These are phyloP conservation scores for Populus euphratica DNA, from an alignment of 345 rosid species.

Conservation along the genomic window DNA sequence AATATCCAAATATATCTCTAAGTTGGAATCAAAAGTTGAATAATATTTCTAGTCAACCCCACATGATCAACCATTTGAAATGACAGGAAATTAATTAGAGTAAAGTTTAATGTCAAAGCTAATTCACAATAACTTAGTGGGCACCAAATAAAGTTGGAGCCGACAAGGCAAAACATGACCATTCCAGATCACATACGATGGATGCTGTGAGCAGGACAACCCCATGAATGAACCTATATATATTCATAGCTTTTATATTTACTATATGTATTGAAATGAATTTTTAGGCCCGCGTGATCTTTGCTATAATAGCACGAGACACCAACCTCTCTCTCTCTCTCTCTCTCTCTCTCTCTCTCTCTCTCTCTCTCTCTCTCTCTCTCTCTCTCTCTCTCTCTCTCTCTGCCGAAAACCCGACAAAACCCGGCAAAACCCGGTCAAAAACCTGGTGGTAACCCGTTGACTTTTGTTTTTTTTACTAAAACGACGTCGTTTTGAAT, in stretches of 20 bases:
- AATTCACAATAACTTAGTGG: not conserved
- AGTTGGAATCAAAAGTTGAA: not conserved
- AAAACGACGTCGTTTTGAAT: too few relatives aligned
- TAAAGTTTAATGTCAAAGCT: not conserved
- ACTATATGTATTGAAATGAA: too few relatives aligned
- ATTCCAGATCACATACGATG: not conserved
- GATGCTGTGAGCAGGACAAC: too few relatives aligned
- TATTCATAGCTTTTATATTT: not conserved
- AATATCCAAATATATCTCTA: not conserved
- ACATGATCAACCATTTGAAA: not conserved
- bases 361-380: too few relatives aligned
- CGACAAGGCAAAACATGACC: not conserved
- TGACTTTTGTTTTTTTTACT: too few relatives aligned
- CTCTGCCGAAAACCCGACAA: too few relatives aligned
- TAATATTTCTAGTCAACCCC: constrained; percentile 7
- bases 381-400: too few relatives aligned
- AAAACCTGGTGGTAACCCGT: too few relatives aligned
- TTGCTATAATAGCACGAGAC: not conserved
- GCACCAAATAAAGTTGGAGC: not conserved
- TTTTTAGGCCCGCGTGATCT: not conserved
- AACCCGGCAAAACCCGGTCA: too few relatives aligned
- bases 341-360: too few relatives aligned
- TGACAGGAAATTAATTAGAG: not conserved
- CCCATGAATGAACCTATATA: not conserved
- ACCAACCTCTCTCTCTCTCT: not conserved